phyloP scores from a whole-genome alignment of 768 basidiomycete species.

The Suillus alpinus region DNA sequence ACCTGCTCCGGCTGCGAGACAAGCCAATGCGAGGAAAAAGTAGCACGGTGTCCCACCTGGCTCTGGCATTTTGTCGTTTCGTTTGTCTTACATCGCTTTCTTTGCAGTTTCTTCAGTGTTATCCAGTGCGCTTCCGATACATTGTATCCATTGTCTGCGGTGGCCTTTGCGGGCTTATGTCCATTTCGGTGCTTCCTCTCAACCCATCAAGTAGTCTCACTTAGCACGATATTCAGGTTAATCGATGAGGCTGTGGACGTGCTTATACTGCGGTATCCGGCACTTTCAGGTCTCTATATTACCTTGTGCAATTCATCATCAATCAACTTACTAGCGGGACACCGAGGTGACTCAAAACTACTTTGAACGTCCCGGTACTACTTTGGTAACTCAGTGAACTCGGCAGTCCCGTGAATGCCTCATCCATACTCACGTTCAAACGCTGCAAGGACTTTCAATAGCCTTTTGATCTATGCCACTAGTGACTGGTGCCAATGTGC shows the following conservation, averaged over 20 bases:
- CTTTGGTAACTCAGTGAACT: neutral
- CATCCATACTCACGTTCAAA: neutral
- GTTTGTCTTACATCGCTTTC: conserved; percentile 15
- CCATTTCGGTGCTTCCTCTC: neutral
- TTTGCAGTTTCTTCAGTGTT: conserved; percentile 4
- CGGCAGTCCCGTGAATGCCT: neutral
- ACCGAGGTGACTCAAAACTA: neutral
- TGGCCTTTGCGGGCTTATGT: neutral
- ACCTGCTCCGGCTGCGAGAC: conserved; percentile 34
- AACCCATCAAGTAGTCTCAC: neutral
- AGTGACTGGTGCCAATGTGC: neutral
- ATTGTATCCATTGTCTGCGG: neutral
- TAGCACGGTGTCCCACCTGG: conserved; percentile 22
- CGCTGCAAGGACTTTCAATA: neutral
- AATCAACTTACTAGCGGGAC: neutral
- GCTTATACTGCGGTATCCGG: neutral
- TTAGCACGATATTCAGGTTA: neutral
- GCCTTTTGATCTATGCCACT: neutral
- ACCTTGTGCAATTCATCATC: neutral
- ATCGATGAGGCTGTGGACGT: neutral
- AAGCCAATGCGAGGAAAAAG: conserved; percentile 45
- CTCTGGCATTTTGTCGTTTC: conserved; percentile 19
- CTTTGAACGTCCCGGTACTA: neutral
- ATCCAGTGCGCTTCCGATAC: conserved; percentile 1
- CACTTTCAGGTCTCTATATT: neutral